A percentile compares a stretch with the other conserved stretches of the same genome.
These are phyloP conservation scores for Aspergillus flavus DNA, from an alignment of 2,329 filamentous ascomycete species.

Conservation along the genomic window DNA sequence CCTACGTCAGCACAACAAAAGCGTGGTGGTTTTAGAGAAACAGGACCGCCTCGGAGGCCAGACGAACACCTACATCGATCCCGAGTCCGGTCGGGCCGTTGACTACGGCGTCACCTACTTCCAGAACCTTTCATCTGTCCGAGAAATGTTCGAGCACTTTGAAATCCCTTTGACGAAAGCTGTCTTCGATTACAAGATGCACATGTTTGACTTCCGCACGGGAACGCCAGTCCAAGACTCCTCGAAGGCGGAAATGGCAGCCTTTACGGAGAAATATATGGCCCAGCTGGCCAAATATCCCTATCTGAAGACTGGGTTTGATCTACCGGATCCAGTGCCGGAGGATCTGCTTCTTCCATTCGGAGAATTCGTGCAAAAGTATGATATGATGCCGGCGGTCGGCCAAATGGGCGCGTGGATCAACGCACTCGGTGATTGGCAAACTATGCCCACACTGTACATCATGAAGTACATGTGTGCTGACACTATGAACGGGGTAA, in stretches of 20 bases:
- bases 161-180: slow-evolving; percentile 14
- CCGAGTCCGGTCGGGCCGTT: slow-evolving; percentile 19
- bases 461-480: neutral
- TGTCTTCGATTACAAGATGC: neutral
- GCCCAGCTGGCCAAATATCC: neutral
- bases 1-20: slow-evolving; percentile 28
- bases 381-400: neutral
- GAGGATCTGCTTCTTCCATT: neutral
- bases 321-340: slow-evolving; percentile 1
- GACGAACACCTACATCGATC: slow-evolving; percentile 28
- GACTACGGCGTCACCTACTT: slow-evolving; percentile 33
- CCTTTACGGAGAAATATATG: slow-evolving; percentile 4
- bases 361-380: neutral
- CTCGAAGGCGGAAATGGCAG: slow-evolving; percentile 6
- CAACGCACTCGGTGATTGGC: neutral
- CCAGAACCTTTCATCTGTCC: slow-evolving; percentile 22
- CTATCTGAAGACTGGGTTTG: neutral
- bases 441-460: neutral
- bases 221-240: neutral
- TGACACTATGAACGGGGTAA: neutral
- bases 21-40: slow-evolving; percentile 30
- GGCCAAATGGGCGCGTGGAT: neutral
- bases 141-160: slow-evolving; percentile 27
- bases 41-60: slow-evolving; percentile 30
- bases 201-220: slow-evolving; percentile 5